Evolutionary conservation across 2,329 filamentous ascomycete genomes (phyloP).

Genomic region (Ilyonectria sp.): DNA sequence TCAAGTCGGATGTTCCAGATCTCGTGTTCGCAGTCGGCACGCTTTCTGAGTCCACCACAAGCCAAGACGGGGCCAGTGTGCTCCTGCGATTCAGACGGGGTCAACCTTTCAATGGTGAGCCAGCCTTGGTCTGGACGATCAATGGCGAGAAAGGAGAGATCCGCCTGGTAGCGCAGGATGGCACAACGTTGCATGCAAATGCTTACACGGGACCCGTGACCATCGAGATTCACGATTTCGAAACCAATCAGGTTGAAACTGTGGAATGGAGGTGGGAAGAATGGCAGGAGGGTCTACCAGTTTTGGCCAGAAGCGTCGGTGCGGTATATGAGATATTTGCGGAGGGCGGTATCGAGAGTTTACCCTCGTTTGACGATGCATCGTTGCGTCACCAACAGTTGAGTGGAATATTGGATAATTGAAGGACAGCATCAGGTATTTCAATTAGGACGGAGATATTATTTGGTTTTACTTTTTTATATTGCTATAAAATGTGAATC

Average conservation of each 20-base stretch:
- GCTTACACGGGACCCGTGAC: constrained; percentile 58
- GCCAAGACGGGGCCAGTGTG: constrained; percentile 56
- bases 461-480: too few species aligned
- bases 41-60: constrained; percentile 47
- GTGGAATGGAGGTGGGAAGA: constrained; percentile 62
- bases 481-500: too few species aligned
- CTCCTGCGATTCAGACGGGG: constrained; percentile 64
- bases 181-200: constrained; percentile 48
- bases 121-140: constrained; percentile 64
- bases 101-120: constrained; percentile 62
- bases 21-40: constrained; percentile 55
- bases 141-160: constrained; percentile 68
- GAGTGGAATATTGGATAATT: constrained; percentile 48
- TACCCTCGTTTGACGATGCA: constrained; percentile 59
- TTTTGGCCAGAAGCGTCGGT: constrained; percentile 64
- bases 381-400: constrained; percentile 64
- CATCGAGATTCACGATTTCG: constrained; percentile 66
- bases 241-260: constrained; percentile 59
- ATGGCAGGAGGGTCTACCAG: constrained; percentile 62
- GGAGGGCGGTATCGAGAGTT: constrained; percentile 40
- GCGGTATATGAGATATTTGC: constrained; percentile 71
- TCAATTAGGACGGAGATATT: too few species aligned
- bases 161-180: constrained; percentile 52
- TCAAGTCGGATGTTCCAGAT: constrained; percentile 62
- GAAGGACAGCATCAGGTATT: too few species aligned